These are phyloP conservation scores for Apium graveolens DNA, from an alignment of 129 eudicot genomes.

Conservation along the genomic window DNA sequence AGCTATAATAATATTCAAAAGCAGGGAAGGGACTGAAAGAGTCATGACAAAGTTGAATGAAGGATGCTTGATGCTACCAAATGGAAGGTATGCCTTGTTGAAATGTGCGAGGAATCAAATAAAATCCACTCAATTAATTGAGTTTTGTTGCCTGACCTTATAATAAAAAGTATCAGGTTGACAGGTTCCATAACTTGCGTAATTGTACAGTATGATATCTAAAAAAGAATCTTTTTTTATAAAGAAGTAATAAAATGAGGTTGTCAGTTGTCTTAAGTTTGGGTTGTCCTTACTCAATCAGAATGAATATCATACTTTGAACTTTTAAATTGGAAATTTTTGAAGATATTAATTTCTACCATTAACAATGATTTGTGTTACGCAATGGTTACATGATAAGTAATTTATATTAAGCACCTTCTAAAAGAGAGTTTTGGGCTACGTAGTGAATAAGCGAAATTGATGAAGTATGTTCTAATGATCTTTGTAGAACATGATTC, in stretches of 20 bases:
- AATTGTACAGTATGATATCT: neutral
- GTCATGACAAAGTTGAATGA: conserved; percentile 41
- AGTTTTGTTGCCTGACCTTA: neutral
- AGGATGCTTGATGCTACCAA: conserved; percentile 63
- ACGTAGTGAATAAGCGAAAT: no score
- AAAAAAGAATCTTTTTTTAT: neutral
- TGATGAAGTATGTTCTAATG: no score
- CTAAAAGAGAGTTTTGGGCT: no score
- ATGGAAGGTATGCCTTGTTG: conserved; percentile 36
- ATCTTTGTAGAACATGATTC: no score
- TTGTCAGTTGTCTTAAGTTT: neutral
- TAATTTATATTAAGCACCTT: no score
- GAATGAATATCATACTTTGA: neutral
- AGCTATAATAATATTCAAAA: conserved; percentile 56
- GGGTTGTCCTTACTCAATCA: neutral
- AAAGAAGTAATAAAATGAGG: neutral
- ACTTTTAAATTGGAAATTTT: neutral
- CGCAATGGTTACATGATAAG: neutral
- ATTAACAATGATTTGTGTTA: no score
- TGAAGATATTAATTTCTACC: neutral
- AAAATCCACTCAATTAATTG: neutral
- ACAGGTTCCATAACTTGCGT: neutral
- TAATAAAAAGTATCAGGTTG: neutral
- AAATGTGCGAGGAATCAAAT: neutral
- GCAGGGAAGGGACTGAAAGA: conserved; percentile 44